Base-by-base conservation (phyloP, 495 filamentous ascomycete genomes). In the Xylaria scruposa region DNA sequence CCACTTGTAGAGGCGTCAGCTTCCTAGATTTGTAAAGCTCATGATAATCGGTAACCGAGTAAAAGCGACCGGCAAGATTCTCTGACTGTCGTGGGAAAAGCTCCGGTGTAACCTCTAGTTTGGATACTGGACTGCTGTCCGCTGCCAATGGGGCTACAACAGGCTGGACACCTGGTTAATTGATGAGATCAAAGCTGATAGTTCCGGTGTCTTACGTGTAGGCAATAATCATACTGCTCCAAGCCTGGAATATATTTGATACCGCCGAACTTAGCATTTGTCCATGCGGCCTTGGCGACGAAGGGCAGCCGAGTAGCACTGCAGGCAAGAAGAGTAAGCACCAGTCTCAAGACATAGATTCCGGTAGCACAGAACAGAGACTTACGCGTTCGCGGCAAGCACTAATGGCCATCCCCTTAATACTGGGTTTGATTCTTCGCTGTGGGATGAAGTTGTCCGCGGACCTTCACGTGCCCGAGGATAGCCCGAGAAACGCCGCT, bases 31-130 rank as follows among this genome's bases (percentile, higher is more conserved):
- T 84, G 80, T 93, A 98, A 9, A 91, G 85, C 31, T 85, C 86
- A 74, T 93, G 90, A 75, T 94, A 97, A 76, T 97, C 92, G n/a
- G 88, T 84, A 2, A 89, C 88, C 12, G 91, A 93, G 78, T 90
- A 87, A 77, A 92, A 93, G 19, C 84, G 82, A 9, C 81, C 81
- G 0, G 71, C 80, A 72, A 79, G 79, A 79, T 78, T 84, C 60
- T 72, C 67, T 13, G 80, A 76, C 46, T 78, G 78, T 17, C 73
- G 80, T 15, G 76, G 69, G 38, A 64, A 75, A 24, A 83, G 79
- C 62, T 81, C 78, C 5, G 81, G 75, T 15, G 82, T 78, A 38
- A 86, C 66, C 26, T 77, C 71, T 4, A 81, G 74, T 40, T 77
- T 70, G 44, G 72, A 64, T n/a, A 77, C 61, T 12, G 76, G 67